Base-by-base conservation (phyloP, 768 basidiomycete genomes). In the Leccinum rimulosum region DNA sequence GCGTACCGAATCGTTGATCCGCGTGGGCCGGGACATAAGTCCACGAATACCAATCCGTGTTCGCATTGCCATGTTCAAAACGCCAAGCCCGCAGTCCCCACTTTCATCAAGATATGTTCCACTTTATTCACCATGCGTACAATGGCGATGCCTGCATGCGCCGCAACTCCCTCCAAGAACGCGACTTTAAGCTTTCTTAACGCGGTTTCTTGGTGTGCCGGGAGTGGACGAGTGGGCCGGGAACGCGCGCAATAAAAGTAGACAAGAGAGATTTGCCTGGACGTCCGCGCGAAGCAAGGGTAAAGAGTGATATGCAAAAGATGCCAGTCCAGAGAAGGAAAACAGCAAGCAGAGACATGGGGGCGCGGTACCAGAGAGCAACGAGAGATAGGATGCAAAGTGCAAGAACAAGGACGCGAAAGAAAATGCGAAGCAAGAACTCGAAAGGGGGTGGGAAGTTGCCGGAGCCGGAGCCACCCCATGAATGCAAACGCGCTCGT, bases 271-370 rank as follows among this genome's bases (percentile, higher is more conserved):
- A 91, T 40, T 74, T 73, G 33, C 79, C 74, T 3, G 89, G 86
- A 33, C 76, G 77, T 54, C 84, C 82, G 62, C 76, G 67, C 83
- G 84, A 88, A 35, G 89, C 81, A 57, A 84, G 76, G 27, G 72
- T 56, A 50, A 86, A 58, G 62, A 91, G 76, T 50, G 74, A 63
- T 38, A 74, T 57, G 67, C 91, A 92, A 67, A 85, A 89, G 30
- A 76, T 72, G 28, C 79, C 62, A 4, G 79, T 79, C 84, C 86
- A 89, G 9, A 79, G 73, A 31, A 91, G 75, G 70, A 91, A 89
- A 19, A 88, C 76, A 50, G 75, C 80, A 71, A 92, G 91, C 15
- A 80, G 74, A 31, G 80, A 80, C 54, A 68, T 74, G 2, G 83
- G 79, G 25, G 84, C 84, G 55, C 76, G 78, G 33, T 72, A 69